A percentile compares a stretch with the other conserved stretches of the same genome.
phyloP scores from a whole-genome alignment of 2,329 filamentous ascomycete genomes.

The Colletotrichum sp. region DNA sequence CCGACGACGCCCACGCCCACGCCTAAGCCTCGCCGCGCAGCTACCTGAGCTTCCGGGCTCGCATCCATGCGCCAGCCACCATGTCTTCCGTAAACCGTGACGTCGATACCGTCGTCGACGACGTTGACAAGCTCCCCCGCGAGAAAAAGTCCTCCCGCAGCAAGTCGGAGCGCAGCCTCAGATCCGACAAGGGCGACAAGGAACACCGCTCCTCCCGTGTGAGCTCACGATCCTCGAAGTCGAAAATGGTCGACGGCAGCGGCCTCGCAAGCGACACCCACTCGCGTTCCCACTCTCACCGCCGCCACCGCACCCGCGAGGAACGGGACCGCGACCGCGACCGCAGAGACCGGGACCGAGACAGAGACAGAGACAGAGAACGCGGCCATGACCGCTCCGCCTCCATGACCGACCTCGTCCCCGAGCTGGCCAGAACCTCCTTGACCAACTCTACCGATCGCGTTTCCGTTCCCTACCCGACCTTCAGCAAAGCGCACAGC shows the following conservation, averaged over 20 bases:
- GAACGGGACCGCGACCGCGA: conserved; percentile 28
- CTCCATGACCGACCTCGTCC: conserved; percentile 55
- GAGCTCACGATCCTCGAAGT: conserved; percentile 22
- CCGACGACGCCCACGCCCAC: background rate
- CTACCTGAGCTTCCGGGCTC: conserved; percentile 17
- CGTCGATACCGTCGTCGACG: conserved; percentile 38
- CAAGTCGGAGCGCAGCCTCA: conserved; percentile 19
- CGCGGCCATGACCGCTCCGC: conserved; percentile 30
- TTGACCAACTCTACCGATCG: conserved; percentile 43
- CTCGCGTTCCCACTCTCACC: conserved; percentile 18
- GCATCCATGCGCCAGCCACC: conserved; percentile 23
- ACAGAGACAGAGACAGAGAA: conserved; percentile 32
- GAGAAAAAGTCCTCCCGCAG: conserved; percentile 32
- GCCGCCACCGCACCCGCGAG: conserved; percentile 22
- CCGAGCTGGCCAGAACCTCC: conserved; percentile 45
- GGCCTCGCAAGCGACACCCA: conserved; percentile 6
- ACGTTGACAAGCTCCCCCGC: conserved; percentile 29
- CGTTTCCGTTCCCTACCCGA: conserved; percentile 73
- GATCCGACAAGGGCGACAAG: conserved; percentile 24
- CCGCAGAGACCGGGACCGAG: conserved; percentile 17
- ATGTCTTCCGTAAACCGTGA: conserved; percentile 50
- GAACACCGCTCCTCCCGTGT: conserved; percentile 26
- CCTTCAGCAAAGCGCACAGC: conserved; percentile 89
- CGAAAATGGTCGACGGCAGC: conserved; percentile 22
- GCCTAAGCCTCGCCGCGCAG: background rate